Evolutionary conservation across 805 yeast species (phyloP).

Genomic region (Candida ortonii): DNA sequence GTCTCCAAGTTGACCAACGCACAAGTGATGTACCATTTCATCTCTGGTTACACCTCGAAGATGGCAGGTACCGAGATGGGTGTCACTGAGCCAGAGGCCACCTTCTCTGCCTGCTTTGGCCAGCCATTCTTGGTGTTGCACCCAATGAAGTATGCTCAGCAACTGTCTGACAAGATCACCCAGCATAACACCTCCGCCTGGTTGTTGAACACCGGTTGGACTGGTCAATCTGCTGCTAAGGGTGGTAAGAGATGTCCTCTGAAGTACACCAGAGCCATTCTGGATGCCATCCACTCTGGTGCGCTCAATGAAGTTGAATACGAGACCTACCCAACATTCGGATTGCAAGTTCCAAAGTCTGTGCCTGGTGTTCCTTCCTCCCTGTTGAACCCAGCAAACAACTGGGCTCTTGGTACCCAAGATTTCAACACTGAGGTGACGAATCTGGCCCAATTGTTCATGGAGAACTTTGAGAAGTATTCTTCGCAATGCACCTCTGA

Average conservation of each 20-base stretch:
- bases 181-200: slow-evolving; percentile 89
- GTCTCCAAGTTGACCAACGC: slow-evolving; percentile 89
- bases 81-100: slow-evolving; percentile 96
- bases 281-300: slow-evolving; percentile 93
- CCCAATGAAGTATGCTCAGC: slow-evolving; percentile 97
- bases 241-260: slow-evolving; percentile 98
- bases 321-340: slow-evolving; percentile 84
- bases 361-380: slow-evolving; percentile 82
- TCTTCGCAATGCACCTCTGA: slow-evolving; percentile 77
- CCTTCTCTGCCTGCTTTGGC: slow-evolving; percentile 98
- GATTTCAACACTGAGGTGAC: slow-evolving; percentile 55
- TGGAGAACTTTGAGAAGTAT: slow-evolving; percentile 84
- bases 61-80: slow-evolving; percentile 99
- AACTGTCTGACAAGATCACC: slow-evolving; percentile 88
- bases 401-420: slow-evolving; percentile 64
- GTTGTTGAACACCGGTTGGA: slow-evolving; percentile 98
- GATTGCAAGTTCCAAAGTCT: slow-evolving; percentile 79
- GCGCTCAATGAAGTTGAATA: slow-evolving; percentile 73
- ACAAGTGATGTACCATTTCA: slow-evolving; percentile 98
- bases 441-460: slow-evolving; percentile 72
- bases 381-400: slow-evolving; percentile 79
- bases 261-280: slow-evolving; percentile 94
- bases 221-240: slow-evolving; percentile 84
- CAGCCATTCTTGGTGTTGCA: slow-evolving; percentile 98
- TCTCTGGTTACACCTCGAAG: slow-evolving; percentile 97